Evolutionary conservation across 1,139 yeast genomes (phyloP).

Genomic region (Scheffersomyces quercinus): DNA sequence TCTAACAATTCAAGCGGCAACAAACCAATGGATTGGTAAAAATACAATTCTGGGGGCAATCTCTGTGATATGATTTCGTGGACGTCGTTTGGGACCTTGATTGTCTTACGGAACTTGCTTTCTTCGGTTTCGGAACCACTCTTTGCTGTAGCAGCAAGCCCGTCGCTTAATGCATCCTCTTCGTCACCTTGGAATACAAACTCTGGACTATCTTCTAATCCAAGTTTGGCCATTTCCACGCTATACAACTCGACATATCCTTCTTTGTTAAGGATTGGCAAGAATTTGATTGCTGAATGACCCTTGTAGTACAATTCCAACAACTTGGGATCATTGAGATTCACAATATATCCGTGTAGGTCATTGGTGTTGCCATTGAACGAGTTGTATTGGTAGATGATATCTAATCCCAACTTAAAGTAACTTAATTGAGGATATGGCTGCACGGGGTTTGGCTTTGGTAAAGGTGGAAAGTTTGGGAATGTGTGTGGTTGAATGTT

Average conservation of each 20-base stretch:
- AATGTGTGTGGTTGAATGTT: constrained; percentile 68
- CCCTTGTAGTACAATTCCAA: constrained; percentile 42
- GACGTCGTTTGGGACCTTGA: constrained; percentile 69
- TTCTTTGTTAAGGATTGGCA: constrained; percentile 69
- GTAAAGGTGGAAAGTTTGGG: constrained; percentile 54
- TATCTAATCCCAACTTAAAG: constrained; percentile 45
- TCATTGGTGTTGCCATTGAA: constrained; percentile 30
- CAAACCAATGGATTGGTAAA: constrained; percentile 79
- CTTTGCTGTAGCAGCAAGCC: constrained; percentile 4
- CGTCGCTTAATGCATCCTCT: background rate
- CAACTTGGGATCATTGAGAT: constrained; percentile 39
- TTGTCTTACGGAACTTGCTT: constrained; percentile 5
- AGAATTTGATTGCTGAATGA: constrained; percentile 39
- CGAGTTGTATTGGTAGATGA: constrained; percentile 38
- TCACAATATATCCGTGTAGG: constrained; percentile 37
- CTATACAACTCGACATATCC: constrained; percentile 68
- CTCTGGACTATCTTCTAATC: constrained; percentile 23
- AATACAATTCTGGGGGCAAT: constrained; percentile 82
- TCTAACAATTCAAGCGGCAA: constrained; percentile 66
- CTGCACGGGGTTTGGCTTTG: constrained; percentile 45
- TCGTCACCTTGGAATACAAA: constrained; percentile 9
- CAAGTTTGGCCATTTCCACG: constrained; percentile 40
- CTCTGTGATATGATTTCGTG: constrained; percentile 85
- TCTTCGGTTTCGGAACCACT: constrained; percentile 4
- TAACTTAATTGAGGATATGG: constrained; percentile 47